Conservation (phyloP, 129 eudicot genomes). For the Chrysanthemum lavandulifolium region DNA sequence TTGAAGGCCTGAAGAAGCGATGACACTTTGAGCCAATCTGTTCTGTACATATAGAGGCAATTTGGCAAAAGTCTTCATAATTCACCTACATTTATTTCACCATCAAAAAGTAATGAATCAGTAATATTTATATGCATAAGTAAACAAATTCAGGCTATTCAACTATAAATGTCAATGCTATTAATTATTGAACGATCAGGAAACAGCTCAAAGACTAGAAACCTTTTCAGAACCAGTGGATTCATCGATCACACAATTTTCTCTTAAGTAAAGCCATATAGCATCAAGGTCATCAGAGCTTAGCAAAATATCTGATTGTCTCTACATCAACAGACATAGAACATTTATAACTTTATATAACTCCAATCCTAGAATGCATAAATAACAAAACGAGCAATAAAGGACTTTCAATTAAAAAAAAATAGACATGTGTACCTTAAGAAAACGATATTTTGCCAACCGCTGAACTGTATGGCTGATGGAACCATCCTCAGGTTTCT, state of each 20-base stretch:
- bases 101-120: neutral
- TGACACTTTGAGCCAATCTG: conserved; percentile 96
- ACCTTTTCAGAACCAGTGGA: conserved; percentile 88
- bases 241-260: conserved; percentile 87
- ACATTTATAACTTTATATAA: neutral
- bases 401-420: no score
- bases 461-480: conserved; percentile 88
- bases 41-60: conserved; percentile 92
- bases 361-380: neutral
- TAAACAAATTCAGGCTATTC: neutral
- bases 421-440: conserved; percentile 50
- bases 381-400: neutral
- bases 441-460: conserved; percentile 85
- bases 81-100: conserved; percentile 56
- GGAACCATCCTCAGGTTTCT: conserved; percentile 98
- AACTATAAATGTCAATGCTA: neutral
- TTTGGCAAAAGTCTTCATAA: conserved; percentile 96
- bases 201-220: neutral
- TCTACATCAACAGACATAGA: conserved; percentile 44
- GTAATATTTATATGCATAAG: conserved; percentile 20
- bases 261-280: conserved; percentile 83
- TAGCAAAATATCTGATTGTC: conserved; percentile 85
- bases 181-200: neutral
- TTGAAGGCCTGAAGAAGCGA: conserved; percentile 92
- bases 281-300: conserved; percentile 90